These are phyloP conservation scores for Phyllosticta paracitricarpa DNA, from an alignment of 2,329 filamentous ascomycete species.

Conservation along the genomic window DNA sequence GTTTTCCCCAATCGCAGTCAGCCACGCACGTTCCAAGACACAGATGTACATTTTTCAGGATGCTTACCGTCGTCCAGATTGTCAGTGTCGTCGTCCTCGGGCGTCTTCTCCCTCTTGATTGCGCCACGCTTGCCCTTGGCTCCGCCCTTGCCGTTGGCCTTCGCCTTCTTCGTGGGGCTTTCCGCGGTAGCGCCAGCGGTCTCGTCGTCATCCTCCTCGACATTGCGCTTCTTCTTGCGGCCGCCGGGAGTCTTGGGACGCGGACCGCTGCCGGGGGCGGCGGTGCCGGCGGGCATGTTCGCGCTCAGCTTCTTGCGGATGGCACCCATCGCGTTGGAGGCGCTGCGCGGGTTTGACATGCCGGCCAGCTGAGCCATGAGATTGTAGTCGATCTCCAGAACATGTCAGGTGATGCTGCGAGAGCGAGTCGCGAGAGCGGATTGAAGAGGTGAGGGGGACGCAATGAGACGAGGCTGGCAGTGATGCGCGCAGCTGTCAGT, in stretches of 20 bases:
- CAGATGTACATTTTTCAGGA: neutral
- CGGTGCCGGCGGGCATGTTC: neutral
- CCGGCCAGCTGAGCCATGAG: conserved; percentile 25
- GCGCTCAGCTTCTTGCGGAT: conserved; percentile 24
- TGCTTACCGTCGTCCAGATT: neutral
- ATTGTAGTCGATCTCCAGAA: conserved; percentile 25
- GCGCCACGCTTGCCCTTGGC: neutral
- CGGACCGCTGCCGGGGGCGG: neutral
- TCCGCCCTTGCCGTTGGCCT: neutral
- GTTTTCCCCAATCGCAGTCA: neutral
- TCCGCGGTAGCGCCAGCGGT: neutral
- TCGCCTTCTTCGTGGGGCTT: neutral
- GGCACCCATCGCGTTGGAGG: conserved; percentile 28
- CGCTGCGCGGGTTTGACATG: conserved; percentile 29
- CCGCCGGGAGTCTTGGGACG: neutral
- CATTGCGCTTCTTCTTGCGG: neutral
- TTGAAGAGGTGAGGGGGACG: neutral
- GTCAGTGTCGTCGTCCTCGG: neutral
- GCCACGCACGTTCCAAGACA: neutral
- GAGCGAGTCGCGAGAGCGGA: neutral
- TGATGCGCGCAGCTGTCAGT: neutral
- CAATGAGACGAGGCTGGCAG: neutral
- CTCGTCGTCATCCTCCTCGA: neutral
- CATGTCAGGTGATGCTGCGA: neutral
- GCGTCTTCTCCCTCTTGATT: neutral